A percentile compares a stretch with the other conserved stretches of the same genome.
These are phyloP conservation scores for Lycium ferocissimum DNA, from an alignment of 257 asterid genomes.

Conservation along the genomic window DNA sequence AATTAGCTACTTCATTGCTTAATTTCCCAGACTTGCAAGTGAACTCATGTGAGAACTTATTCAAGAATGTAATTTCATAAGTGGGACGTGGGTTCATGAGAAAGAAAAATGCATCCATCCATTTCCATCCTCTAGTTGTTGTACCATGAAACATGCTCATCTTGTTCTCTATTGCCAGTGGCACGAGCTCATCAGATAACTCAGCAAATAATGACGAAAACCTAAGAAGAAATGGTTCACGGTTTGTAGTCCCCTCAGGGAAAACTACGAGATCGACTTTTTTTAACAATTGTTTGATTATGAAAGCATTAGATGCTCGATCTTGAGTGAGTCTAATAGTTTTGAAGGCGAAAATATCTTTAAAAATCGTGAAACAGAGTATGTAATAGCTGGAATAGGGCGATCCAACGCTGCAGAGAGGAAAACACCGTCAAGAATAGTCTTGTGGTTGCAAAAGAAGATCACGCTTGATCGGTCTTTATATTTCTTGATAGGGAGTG, in stretches of 20 bases:
- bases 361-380: slow-evolving; percentile 34
- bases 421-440: slow-evolving; percentile 24
- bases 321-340: slow-evolving; percentile 34
- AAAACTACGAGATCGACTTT: slow-evolving; percentile 34
- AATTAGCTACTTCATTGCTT: slow-evolving; percentile 34
- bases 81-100: slow-evolving; percentile 51
- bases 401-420: slow-evolving; percentile 39
- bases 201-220: slow-evolving; percentile 59
- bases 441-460: slow-evolving; percentile 42
- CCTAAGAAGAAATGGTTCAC: slow-evolving; percentile 54
- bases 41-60: slow-evolving; percentile 43
- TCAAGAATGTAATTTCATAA: slow-evolving; percentile 44
- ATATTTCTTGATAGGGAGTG: background rate
- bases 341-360: slow-evolving; percentile 36
- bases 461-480: slow-evolving; percentile 15
- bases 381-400: slow-evolving; percentile 35
- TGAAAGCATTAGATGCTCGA: slow-evolving; percentile 34
- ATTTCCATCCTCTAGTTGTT: slow-evolving; percentile 61
- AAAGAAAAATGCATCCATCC: slow-evolving; percentile 51
- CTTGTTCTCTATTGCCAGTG: slow-evolving; percentile 50
- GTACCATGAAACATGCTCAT: slow-evolving; percentile 63
- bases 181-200: slow-evolving; percentile 51
- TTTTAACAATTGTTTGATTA: slow-evolving; percentile 31
- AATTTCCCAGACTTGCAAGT: slow-evolving; percentile 46
- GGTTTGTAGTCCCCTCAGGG: slow-evolving; percentile 58